These are phyloP conservation scores for Schwanniomyces etchellsii DNA, from an alignment of 1,139 yeast genomes.

Conservation along the genomic window DNA sequence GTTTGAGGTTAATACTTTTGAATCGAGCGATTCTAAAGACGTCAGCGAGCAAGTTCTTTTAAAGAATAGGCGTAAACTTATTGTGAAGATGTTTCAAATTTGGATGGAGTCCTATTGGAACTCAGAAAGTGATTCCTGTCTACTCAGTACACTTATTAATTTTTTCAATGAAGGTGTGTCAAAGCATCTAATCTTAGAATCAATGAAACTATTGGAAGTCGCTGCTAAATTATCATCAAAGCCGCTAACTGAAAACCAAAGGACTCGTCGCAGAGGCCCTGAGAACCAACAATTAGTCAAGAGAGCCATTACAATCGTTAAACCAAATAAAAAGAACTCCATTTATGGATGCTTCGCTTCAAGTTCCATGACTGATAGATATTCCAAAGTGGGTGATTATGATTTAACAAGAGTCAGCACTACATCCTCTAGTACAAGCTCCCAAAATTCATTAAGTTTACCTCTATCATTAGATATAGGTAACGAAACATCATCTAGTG, in stretches of 20 bases:
- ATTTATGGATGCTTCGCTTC: constrained; percentile 11
- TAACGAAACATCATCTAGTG: constrained; percentile 33
- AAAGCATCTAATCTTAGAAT: constrained; percentile 53
- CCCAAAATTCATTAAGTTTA: constrained; percentile 33
- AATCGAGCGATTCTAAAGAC: constrained; percentile 24
- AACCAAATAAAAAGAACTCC: constrained; percentile 20
- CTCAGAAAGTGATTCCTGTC: constrained; percentile 50
- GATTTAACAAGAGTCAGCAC: constrained; percentile 45
- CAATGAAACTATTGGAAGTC: constrained; percentile 54
- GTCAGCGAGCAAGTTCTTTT: constrained; percentile 45
- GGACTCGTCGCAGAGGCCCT: constrained; percentile 9
- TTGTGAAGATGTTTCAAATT: constrained; percentile 62
- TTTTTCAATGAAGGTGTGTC: constrained; percentile 73
- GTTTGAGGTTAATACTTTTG: constrained; percentile 48
- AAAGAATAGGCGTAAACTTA: constrained; percentile 60
- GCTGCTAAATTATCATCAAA: constrained; percentile 49
- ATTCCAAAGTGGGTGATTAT: constrained; percentile 47
- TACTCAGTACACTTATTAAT: constrained; percentile 64
- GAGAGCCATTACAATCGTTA: constrained; percentile 37
- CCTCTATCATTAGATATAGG: constrained; percentile 42
- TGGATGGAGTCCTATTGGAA: constrained; percentile 94
- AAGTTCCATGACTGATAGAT: constrained; percentile 23
- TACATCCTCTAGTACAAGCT: constrained; percentile 32
- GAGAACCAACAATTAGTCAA: constrained; percentile 34
- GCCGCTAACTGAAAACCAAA: constrained; percentile 26